Evolutionary conservation across 2,329 filamentous ascomycete genomes (phyloP).

Genomic region (Aspergillus cejpii): DNA sequence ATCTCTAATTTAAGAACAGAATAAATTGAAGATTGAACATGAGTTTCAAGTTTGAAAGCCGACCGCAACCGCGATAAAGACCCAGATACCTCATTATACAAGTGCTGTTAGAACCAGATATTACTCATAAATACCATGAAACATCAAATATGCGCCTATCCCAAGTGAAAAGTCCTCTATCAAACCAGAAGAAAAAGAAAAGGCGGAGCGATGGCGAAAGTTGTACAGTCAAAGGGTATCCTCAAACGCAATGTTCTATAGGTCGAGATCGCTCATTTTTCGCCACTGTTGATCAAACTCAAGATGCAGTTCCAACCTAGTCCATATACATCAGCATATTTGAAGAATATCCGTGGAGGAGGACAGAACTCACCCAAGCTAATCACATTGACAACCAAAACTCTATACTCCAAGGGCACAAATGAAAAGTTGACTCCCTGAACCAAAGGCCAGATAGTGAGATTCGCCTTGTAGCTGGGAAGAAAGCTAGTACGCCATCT

Average conservation of each 20-base stretch:
- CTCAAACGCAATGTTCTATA: conserved; percentile 33
- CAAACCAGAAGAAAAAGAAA: conserved; percentile 4
- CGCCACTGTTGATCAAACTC: conserved; percentile 49
- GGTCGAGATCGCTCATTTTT: conserved; percentile 22
- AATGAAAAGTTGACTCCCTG: conserved; percentile 84
- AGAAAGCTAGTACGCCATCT: conserved; percentile 67
- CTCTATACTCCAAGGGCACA: conserved; percentile 72
- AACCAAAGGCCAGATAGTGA: conserved; percentile 79
- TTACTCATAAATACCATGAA: background rate
- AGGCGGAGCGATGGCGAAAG: conserved; percentile 9
- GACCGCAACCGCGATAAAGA: background rate
- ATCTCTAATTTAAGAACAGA: background rate
- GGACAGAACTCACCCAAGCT: conserved; percentile 52
- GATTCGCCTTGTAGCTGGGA: conserved; percentile 71
- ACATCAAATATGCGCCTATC: conserved; percentile 1
- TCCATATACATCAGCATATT: conserved; percentile 11
- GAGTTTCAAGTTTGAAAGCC: too few relatives aligned
- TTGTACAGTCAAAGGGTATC: conserved; percentile 17
- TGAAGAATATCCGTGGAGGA: background rate
- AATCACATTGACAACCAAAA: conserved; percentile 80
- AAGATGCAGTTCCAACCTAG: conserved; percentile 55
- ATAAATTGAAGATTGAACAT: background rate
- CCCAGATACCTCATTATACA: background rate
- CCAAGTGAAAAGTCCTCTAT: conserved; percentile 5
- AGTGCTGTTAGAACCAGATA: background rate